phyloP scores from a whole-genome alignment of 768 basidiomycete species.

The Amanita phalloides region DNA sequence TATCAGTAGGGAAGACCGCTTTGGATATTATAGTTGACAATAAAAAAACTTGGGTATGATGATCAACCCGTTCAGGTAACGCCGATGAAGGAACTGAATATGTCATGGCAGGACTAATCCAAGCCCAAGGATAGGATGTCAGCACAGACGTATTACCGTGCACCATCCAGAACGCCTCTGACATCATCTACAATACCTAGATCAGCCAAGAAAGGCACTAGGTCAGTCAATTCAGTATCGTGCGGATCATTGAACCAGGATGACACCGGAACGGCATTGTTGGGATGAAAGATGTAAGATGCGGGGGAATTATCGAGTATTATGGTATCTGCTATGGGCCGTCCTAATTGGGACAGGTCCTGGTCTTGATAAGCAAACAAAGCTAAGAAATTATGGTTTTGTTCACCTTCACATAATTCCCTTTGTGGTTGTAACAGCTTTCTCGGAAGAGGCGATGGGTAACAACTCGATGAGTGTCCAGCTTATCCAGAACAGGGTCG shows the following conservation, averaged over 20 bases:
- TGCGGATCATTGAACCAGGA: constrained; percentile 99
- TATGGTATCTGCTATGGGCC: constrained; percentile 88
- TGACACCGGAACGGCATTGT: constrained; percentile 97
- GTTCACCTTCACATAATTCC: constrained; percentile 94
- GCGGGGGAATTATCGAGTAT: constrained; percentile 99
- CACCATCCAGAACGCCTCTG: constrained; percentile 82
- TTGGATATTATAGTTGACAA: neutral
- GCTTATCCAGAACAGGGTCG: constrained; percentile 95
- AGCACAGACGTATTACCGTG: constrained; percentile 32
- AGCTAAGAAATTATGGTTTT: neutral
- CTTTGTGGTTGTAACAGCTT: constrained; percentile 98
- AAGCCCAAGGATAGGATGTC: neutral
- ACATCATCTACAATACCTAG: constrained; percentile 81
- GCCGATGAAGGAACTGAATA: constrained; percentile 1
- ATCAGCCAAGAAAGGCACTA: constrained; percentile 91
- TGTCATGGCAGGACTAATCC: neutral
- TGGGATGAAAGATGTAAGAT: constrained; percentile 98
- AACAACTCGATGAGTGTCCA: constrained; percentile 88
- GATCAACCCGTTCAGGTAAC: neutral
- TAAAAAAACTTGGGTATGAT: neutral
- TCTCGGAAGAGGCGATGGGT: constrained; percentile 93
- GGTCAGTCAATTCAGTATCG: constrained; percentile 93
- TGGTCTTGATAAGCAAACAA: constrained; percentile 19
- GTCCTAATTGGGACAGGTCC: constrained; percentile 96
- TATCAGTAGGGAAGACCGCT: neutral